Evolutionary conservation across 495 filamentous ascomycete genomes (phyloP).

Genomic region (Aspergillus ellipticus): DNA sequence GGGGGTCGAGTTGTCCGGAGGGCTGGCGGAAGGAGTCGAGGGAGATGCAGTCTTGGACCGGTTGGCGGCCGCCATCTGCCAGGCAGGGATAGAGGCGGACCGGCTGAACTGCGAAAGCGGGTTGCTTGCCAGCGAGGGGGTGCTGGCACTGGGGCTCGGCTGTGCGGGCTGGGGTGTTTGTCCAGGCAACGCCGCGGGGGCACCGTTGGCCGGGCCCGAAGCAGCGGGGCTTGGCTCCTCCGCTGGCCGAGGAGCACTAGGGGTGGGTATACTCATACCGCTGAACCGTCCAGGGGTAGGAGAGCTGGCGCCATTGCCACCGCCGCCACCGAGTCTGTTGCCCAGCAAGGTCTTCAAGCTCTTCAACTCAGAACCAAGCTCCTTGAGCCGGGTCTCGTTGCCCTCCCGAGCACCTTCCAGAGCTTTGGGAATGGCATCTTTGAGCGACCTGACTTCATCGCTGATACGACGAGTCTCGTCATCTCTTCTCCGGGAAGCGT

Average conservation of each 20-base stretch:
- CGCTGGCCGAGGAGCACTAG: constrained; percentile 27
- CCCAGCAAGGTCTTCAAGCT: constrained; percentile 84
- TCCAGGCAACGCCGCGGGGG: constrained; percentile 28
- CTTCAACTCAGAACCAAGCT: constrained; percentile 83
- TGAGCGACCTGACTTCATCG: constrained; percentile 81
- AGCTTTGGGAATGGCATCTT: constrained; percentile 81
- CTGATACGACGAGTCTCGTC: constrained; percentile 78
- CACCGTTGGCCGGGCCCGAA: constrained; percentile 29
- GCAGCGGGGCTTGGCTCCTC: constrained; percentile 22
- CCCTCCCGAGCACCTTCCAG: constrained; percentile 81
- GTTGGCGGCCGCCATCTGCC: constrained; percentile 78
- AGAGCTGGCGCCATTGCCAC: constrained; percentile 31
- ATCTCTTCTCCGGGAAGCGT: constrained; percentile 70
- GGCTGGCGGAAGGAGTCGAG: constrained; percentile 22
- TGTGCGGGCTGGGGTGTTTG: constrained; percentile 35
- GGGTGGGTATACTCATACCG: constrained; percentile 21
- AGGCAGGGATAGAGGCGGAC: constrained; percentile 77
- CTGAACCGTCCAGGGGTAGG: constrained; percentile 32
- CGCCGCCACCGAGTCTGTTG: constrained; percentile 66
- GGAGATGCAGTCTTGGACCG: constrained; percentile 47
- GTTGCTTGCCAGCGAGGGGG: constrained; percentile 25
- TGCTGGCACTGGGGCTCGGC: constrained; percentile 30
- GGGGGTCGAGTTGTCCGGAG: constrained; percentile 13
- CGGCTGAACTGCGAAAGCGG: constrained; percentile 43
- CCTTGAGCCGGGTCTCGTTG: constrained; percentile 75